Evolutionary conservation across 495 filamentous ascomycete species (phyloP), one percentile per base, ranked within the genome.

Genomic region (Penicillium ochrochloron): DNA sequence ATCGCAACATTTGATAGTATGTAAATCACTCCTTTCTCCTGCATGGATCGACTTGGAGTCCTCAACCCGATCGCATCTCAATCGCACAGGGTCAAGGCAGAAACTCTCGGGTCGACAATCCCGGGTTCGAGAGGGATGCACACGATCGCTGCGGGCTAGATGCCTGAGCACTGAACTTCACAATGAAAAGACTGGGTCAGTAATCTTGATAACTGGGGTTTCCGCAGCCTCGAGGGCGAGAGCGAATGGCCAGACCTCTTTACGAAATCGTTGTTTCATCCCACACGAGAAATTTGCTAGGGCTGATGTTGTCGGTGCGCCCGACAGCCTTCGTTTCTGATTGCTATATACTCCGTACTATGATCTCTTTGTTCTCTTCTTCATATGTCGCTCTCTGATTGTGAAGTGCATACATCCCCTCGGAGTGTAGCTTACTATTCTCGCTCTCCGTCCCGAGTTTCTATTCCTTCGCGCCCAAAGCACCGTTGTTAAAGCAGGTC

Each of bases 141-240:
- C 31, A 51, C 39, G 58, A 61, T 61, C 59, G 23, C 37, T 6
- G 14, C 21, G 59, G 59, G 48, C 48, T 34, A 61, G 50, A 35
- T 35, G 17, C 31, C 17, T 21, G 33, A 37, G 53, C 17, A n/a
- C 29, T 37, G 53, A 14, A 12, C 31, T 23, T 56, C 17, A 31
- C 9, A 21, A 37, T 9, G 33, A 21, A 56, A 10, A 54, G 5
- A 54, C 51, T 52, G 31, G 31, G 58, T 60, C 58, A 11, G 3
- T 48, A 37, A 60, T 60, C n/a, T 60, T n/a, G 23, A 60, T 48
- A n/a, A 14, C 9, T 23, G 44, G 14, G 44, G 14, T 5, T 34
- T 53, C 59, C 59, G 59, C 59, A 61, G 10, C 11, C 6, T 17
- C 2, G 14, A 19, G n/a, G 25, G 23, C 46, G 8, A 61, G 53